Conservation (phyloP, 495 filamentous ascomycete genomes). For the Hyaloscypha hepaticicola region DNA sequence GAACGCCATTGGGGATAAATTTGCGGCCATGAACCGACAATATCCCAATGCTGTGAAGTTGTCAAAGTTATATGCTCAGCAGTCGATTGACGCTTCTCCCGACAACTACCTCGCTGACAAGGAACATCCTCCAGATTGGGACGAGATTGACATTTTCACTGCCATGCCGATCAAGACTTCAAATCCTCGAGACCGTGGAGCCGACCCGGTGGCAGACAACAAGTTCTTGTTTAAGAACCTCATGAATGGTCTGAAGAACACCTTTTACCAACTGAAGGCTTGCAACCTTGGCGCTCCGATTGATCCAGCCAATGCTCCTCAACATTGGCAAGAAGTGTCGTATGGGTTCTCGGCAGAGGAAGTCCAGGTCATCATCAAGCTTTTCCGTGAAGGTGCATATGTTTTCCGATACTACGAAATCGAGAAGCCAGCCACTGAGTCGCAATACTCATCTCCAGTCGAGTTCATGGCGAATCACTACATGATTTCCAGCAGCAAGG, state of each 20-base stretch:
- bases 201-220: slow-evolving; percentile 95
- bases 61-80: slow-evolving; percentile 65
- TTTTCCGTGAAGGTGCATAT: slow-evolving; percentile 93
- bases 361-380: slow-evolving; percentile 91
- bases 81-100: slow-evolving; percentile 60
- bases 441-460: slow-evolving; percentile 72
- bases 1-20: slow-evolving; percentile 96
- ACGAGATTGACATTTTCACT: slow-evolving; percentile 95
- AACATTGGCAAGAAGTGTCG: slow-evolving; percentile 93
- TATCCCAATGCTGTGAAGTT: slow-evolving; percentile 93
- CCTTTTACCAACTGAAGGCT: slow-evolving; percentile 89
- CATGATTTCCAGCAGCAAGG: slow-evolving; percentile 85
- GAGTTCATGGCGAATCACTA: slow-evolving; percentile 92
- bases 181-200: slow-evolving; percentile 84
- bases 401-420: slow-evolving; percentile 96
- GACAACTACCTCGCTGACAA: slow-evolving; percentile 85
- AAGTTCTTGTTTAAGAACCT: slow-evolving; percentile 98
- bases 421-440: slow-evolving; percentile 74
- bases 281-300: slow-evolving; percentile 74
- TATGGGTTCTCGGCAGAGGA: slow-evolving; percentile 98
- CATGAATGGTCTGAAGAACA: slow-evolving; percentile 95
- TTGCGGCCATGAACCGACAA: slow-evolving; percentile 96
- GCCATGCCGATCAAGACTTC: slow-evolving; percentile 96
- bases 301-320: slow-evolving; percentile 73
- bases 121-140: slow-evolving; percentile 82